Evolutionary conservation across 495 filamentous ascomycete genomes (phyloP), one percentile per base, ranked within the genome.

Genomic region (Aspergillus olivimuriae): DNA sequence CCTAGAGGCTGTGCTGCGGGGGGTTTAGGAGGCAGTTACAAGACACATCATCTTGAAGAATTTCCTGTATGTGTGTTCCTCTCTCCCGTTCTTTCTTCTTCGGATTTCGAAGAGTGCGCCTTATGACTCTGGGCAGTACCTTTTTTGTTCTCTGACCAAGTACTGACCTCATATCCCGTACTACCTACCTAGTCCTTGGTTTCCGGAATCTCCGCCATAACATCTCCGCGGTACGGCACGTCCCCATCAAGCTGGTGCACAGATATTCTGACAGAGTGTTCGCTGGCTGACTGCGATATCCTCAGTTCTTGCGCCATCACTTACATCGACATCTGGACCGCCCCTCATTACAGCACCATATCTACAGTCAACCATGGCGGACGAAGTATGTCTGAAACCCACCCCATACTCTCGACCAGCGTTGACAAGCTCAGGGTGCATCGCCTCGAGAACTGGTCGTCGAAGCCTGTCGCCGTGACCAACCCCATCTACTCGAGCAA

Each of bases 401-500:
- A n/a, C 24, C 24, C 5, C 23, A 23, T 41, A 31, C 39, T 30
- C 38, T 43, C 37, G 22, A 46, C 38, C 23, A 39, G n/a, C 11
- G n/a, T 42, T 41, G 33, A 20, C 37, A 44, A 34, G 43, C 41
- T 46, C 36, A 96, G 87, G 92, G 92, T 62, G 92, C 94, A 45
- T 85, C 87, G 38, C 78, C 81, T 10, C 68, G 76, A 54, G 94
- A 99, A 64, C 79, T 84, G 51, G 77, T 97, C 44, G 81, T 99
- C 63, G 92, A 95, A 72, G 86, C 94, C 54, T 89, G 84, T 66
- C 88, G 92, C 24, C 82, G 92, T 45, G 87, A 97, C 72, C 95
- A 97, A 65, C 78, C 80, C 49, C 81, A 87, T 32, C 80, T 99
- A 34, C 80, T 99, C 43, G 57, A 74, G 50, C 74, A 81, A 47